These are phyloP conservation scores for Aristolochia fimbriata DNA, from an alignment of 164 flowering plant genomes.

Conservation along the genomic window DNA sequence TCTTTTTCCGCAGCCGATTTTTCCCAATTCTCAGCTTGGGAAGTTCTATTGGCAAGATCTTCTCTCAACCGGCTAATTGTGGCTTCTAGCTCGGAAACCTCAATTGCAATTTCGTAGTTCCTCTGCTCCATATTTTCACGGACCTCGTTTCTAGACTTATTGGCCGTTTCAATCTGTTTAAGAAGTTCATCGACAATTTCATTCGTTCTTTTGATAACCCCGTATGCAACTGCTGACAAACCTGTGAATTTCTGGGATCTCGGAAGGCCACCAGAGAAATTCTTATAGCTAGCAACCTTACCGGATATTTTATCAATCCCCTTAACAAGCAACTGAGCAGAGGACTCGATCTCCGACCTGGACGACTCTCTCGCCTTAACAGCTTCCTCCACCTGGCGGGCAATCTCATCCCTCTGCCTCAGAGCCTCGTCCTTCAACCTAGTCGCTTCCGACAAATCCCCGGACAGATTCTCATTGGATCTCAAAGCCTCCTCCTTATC, in stretches of 20 bases:
- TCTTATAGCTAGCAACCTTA: conserved; percentile 60
- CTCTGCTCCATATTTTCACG: conserved; percentile 82
- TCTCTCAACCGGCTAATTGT: conserved; percentile 59
- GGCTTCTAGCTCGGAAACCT: conserved; percentile 92
- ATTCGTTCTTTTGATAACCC: conserved; percentile 81
- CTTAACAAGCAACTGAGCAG: conserved; percentile 62
- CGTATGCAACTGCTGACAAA: conserved; percentile 75
- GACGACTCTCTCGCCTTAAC: conserved; percentile 39
- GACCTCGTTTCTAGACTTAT: conserved; percentile 64
- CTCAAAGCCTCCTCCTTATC: conserved; percentile 52
- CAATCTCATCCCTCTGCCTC: conserved; percentile 43
- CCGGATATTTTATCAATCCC: conserved; percentile 85
- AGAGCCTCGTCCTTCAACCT: conserved; percentile 39
- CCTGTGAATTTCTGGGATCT: conserved; percentile 74
- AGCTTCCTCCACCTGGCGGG: conserved; percentile 29
- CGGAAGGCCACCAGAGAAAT: conserved; percentile 61
- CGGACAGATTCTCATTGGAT: conserved; percentile 47
- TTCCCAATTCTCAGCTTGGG: conserved; percentile 39
- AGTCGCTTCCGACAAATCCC: conserved; percentile 38
- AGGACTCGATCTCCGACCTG: conserved; percentile 53
- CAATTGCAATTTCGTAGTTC: conserved; percentile 92
- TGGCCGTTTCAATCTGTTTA: conserved; percentile 47
- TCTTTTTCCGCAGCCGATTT: conserved; percentile 42
- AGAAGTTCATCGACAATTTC: conserved; percentile 87
- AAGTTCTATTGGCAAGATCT: conserved; percentile 44